Conservation (phyloP, 257 asterid species). For the Rauvolfia tetraphylla region DNA sequence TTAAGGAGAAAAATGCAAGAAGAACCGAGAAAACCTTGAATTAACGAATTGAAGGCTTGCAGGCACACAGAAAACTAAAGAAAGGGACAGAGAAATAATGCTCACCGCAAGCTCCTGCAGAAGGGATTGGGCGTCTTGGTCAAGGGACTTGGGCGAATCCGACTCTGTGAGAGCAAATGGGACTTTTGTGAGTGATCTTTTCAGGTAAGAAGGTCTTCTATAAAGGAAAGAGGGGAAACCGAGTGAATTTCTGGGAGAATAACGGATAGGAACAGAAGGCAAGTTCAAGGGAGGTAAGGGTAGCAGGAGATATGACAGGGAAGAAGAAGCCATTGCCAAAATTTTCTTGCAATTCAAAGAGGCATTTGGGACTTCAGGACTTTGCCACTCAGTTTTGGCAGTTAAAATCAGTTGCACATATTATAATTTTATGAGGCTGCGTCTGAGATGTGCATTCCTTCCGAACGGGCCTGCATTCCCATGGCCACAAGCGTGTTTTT, state of each 20-base stretch:
- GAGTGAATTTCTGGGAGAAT: constrained; percentile 25
- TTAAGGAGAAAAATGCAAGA: background rate
- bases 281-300: constrained; percentile 36
- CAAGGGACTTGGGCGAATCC: constrained; percentile 58
- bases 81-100: background rate
- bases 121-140: constrained; percentile 54
- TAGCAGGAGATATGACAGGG: constrained; percentile 34
- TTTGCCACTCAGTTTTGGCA: constrained; percentile 4
- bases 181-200: constrained; percentile 30
- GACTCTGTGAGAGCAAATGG: constrained; percentile 67
- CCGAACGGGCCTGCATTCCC: background rate
- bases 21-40: background rate
- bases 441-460: background rate
- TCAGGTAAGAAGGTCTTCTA: constrained; percentile 7
- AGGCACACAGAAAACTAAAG: background rate
- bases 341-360: background rate
- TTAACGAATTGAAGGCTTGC: background rate
- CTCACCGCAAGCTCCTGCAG: constrained; percentile 71
- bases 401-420: constrained; percentile 10
- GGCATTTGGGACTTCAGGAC: background rate
- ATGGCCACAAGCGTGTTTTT: too few species aligned
- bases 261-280: constrained; percentile 26
- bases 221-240: constrained; percentile 26
- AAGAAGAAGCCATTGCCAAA: constrained; percentile 42
- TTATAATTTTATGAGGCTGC: background rate